Evolutionary conservation across 176 grass and related monocot species (phyloP), one percentile per base, ranked within the genome.

Genomic region (Stipa capillata): DNA sequence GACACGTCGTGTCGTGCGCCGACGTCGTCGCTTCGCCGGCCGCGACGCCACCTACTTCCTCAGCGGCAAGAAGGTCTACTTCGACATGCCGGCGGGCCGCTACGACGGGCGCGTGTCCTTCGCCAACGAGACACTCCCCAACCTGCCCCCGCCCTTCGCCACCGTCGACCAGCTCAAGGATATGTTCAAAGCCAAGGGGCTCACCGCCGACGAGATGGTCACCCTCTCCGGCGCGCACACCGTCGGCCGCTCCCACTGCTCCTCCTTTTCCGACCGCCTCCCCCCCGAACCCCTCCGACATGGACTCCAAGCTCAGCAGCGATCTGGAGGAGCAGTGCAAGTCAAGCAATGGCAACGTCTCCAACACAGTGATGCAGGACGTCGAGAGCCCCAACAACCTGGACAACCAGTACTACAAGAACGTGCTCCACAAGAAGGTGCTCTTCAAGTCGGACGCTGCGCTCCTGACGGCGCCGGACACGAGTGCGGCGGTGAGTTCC

Each of bases 181-280:
- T 4, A 58, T 2, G 17, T 90, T 92, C 29, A 32, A 52, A 0
- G 32, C 5, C 58, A 91, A 85, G 23, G 75, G 62, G 21, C 42
- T 91, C 39, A 12, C 13, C 74, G 0, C 34, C 32, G 65, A 14
- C 6, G 89, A 91, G 12, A 45, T 91, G 45, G 81, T 85, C 11
- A 40, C 34, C 14, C 89, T 91, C 76, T 82, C 87, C 7, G 87
- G 87, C 12, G 87, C 87, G 25, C 87, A 89, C 81, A 54, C 39
- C 48, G 32, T 85, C n/a, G 82, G 87, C 16, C 52, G 32, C 4
- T 76, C 87, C 23, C 86, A 86, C 39, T 89, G 86, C 36, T 65
- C 83, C 0, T 79, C 74, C 52, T 92, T 92, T 74, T 1, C 7
- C 15, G 18, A 6, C 44, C 80, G 85, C 15, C 69, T 91, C 2